These are phyloP conservation scores for Marasmius tenuissimus DNA, from an alignment of 1,284 basidiomycete genomes.

Conservation along the genomic window DNA sequence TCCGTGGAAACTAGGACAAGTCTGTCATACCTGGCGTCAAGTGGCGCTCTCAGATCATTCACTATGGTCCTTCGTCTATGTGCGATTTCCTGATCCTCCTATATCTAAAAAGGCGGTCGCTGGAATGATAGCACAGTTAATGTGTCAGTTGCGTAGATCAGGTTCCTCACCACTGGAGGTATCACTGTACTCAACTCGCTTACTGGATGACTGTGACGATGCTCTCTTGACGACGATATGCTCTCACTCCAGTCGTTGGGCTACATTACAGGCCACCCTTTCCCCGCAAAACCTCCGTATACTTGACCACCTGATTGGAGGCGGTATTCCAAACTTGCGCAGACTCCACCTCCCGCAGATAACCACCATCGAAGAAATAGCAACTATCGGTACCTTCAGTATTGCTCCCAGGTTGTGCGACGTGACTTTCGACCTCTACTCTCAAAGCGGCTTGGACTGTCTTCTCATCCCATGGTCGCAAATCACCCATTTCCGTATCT, in stretches of 20 bases:
- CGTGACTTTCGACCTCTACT: not conserved
- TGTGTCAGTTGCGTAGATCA: not conserved
- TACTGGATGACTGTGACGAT: not conserved
- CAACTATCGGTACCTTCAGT: not conserved
- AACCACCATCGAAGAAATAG: not conserved
- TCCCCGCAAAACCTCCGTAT: not conserved
- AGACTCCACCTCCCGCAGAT: not conserved
- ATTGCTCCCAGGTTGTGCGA: not conserved
- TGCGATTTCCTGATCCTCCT: not conserved
- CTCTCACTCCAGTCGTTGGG: not conserved
- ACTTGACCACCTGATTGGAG: not conserved
- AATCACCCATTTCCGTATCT: not conserved
- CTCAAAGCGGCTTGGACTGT: not conserved
- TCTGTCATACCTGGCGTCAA: not conserved
- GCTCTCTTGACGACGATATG: not conserved
- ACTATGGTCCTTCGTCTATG: not conserved
- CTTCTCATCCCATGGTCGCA: not conserved
- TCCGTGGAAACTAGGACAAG: not conserved
- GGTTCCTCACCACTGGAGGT: not conserved
- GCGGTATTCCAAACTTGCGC: not conserved
- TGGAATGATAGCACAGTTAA: not conserved
- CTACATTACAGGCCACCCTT: not conserved
- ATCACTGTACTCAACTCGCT: not conserved
- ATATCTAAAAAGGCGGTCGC: not conserved
- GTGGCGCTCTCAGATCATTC: not conserved